A percentile compares a stretch with the other conserved stretches of the same genome.
Evolutionary conservation across 2,329 filamentous ascomycete species (phyloP).

Genomic region (Sarocladiaceae sp.): DNA sequence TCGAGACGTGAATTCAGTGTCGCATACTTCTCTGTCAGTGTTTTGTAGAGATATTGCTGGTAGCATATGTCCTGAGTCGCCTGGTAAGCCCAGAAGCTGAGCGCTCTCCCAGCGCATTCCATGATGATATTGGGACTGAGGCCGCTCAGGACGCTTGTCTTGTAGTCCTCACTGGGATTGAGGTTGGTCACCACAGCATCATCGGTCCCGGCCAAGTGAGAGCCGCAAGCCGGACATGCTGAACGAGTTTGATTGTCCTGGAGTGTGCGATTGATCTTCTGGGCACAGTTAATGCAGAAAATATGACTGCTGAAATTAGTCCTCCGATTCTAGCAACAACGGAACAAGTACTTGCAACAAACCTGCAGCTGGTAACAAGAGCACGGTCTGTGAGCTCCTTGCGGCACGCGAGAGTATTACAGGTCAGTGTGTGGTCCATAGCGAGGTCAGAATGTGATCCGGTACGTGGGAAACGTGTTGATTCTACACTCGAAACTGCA

Average conservation of each 20-base stretch:
- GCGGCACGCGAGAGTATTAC: conserved; percentile 76
- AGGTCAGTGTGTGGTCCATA: conserved; percentile 72
- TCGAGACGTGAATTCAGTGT: conserved; percentile 61
- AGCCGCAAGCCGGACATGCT: conserved; percentile 70
- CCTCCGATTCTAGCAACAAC: conserved; percentile 8
- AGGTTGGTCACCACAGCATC: conserved; percentile 68
- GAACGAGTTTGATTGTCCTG: conserved; percentile 27
- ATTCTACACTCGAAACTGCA: background rate
- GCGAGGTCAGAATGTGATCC: background rate
- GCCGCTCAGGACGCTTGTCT: conserved; percentile 78
- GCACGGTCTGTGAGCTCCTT: conserved; percentile 62
- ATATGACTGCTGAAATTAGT: conserved; percentile 56
- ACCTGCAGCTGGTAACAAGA: conserved; percentile 87
- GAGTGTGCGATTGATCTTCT: conserved; percentile 54
- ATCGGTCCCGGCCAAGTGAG: conserved; percentile 61
- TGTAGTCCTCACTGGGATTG: conserved; percentile 81
- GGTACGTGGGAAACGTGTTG: background rate
- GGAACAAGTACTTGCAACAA: background rate
- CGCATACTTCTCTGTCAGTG: conserved; percentile 64
- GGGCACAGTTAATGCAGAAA: conserved; percentile 73
- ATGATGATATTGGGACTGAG: conserved; percentile 75
- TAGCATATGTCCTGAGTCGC: conserved; percentile 76
- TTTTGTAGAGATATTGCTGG: conserved; percentile 68
- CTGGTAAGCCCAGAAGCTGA: conserved; percentile 85
- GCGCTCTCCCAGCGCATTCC: conserved; percentile 73